These are phyloP conservation scores for Aegilops longissima DNA, from an alignment of 176 grass and related monocot genomes.

Conservation along the genomic window DNA sequence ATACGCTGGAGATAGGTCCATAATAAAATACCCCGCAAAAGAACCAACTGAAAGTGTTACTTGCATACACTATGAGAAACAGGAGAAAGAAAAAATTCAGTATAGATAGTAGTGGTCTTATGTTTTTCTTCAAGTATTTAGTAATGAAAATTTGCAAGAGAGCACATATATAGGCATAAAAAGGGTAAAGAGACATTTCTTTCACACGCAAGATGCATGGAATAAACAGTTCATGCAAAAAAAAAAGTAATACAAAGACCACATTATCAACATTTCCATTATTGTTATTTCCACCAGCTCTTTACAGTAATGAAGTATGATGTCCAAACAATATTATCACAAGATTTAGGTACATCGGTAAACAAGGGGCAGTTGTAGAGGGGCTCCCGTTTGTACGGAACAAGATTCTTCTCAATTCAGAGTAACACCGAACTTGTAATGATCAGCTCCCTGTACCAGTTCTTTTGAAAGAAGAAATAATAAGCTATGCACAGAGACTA, in stretches of 20 bases:
- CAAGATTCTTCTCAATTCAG: neutral
- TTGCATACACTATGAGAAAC: neutral
- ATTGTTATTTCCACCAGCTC: neutral
- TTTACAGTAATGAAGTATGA: neutral
- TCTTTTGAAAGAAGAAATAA: neutral
- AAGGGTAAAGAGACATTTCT: neutral
- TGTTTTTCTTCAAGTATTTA: neutral
- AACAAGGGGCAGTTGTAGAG: neutral
- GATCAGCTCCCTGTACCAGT: neutral
- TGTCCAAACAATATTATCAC: neutral
- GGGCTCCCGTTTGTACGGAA: neutral
- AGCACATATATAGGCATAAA: neutral
- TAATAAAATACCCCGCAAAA: too few relatives aligned
- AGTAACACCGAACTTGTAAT: neutral
- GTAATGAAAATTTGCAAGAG: neutral
- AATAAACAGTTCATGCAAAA: neutral
- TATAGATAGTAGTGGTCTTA: too few relatives aligned
- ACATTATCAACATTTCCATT: neutral
- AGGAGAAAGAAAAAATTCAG: neutral
- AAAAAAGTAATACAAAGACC: neutral
- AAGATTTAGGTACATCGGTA: neutral
- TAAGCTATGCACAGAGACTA: constrained; percentile 34
- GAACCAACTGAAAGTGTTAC: too few relatives aligned
- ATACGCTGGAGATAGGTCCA: too few relatives aligned
- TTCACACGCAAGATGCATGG: neutral